A percentile compares a stretch with the other conserved stretches of the same genome.
Evolutionary conservation across 2,329 filamentous ascomycete species (phyloP).

Genomic region (Sclerotinia glacialis): DNA sequence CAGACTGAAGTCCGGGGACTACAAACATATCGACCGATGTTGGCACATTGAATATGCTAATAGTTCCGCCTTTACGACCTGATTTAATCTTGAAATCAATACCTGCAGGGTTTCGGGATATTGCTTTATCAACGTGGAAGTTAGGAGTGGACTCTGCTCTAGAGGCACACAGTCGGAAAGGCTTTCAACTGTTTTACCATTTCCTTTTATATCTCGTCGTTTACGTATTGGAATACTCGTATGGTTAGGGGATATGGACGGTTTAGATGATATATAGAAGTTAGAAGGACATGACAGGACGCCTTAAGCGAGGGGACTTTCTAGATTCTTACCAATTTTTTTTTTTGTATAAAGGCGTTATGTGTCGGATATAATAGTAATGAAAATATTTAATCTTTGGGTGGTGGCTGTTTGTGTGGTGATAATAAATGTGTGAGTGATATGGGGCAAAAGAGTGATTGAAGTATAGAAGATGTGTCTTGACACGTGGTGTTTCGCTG

Average conservation of each 20-base stretch:
- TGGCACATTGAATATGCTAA: neutral
- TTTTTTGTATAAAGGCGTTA: neutral
- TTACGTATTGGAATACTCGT: neutral
- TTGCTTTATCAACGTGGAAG: neutral
- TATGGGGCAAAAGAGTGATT: neutral
- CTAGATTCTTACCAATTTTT: neutral
- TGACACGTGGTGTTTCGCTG: neutral
- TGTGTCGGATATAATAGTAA: neutral
- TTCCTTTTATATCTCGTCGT: neutral
- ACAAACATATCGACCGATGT: neutral
- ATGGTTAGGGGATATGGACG: accelerated
- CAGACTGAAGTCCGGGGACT: neutral
- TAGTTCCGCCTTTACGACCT: too few species aligned
- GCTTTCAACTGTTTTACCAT: neutral
- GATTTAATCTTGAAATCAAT: neutral
- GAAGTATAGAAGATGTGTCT: neutral
- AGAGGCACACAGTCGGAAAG: neutral
- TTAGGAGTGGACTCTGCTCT: neutral
- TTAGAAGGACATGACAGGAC: neutral
- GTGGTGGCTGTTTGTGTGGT: neutral
- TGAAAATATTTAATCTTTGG: neutral
- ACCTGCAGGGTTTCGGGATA: too few species aligned
- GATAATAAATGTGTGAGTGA: neutral
- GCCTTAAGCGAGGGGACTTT: neutral
- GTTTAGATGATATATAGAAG: neutral